Evolutionary conservation across 192 early-diverging fungal genomes (phyloP).

Genomic region (Allomyces macrogynus): DNA sequence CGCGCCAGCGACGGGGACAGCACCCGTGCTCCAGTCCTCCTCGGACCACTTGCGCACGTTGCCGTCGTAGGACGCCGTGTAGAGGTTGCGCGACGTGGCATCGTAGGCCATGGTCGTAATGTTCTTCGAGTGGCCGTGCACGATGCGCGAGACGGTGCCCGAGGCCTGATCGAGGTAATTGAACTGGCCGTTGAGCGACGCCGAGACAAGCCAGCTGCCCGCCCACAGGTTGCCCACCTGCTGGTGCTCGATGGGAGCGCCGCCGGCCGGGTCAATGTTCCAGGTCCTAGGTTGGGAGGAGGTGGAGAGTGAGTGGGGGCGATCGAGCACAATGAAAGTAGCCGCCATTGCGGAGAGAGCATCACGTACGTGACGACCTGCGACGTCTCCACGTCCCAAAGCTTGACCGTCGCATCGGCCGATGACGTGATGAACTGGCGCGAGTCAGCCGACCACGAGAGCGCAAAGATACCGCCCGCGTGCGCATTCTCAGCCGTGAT

Average conservation of each 20-base stretch:
- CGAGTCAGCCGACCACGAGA: conserved; percentile 74
- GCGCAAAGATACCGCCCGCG: conserved; percentile 58
- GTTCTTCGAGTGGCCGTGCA: conserved; percentile 56
- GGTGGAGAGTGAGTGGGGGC: neutral
- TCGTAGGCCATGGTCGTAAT: conserved; percentile 31
- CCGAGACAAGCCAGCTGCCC: conserved; percentile 45
- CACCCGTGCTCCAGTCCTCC: conserved; percentile 7
- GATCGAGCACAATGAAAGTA: neutral
- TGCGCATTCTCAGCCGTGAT: conserved; percentile 38
- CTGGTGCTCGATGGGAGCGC: conserved; percentile 39
- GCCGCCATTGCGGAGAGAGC: neutral
- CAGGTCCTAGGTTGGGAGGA: conserved; percentile 22
- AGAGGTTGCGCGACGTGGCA: conserved; percentile 54
- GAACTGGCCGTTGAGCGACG: conserved; percentile 69
- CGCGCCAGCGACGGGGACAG: conserved; percentile 14
- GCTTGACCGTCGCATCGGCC: conserved; percentile 64
- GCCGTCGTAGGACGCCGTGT: conserved; percentile 27
- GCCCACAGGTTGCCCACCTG: conserved; percentile 89
- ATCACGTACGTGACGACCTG: conserved; percentile 34
- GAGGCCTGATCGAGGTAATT: conserved; percentile 53
- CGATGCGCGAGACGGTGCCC: conserved; percentile 23
- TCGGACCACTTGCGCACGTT: conserved; percentile 12
- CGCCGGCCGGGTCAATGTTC: conserved; percentile 13
- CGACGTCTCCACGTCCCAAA: conserved; percentile 69
- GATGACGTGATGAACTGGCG: conserved; percentile 55